Percentiles rank a stretch among this genome's conserved stretches.
These are phyloP conservation scores for Thelonectria blattea DNA, from an alignment of 2,329 filamentous ascomycete genomes.

Conservation along the genomic window DNA sequence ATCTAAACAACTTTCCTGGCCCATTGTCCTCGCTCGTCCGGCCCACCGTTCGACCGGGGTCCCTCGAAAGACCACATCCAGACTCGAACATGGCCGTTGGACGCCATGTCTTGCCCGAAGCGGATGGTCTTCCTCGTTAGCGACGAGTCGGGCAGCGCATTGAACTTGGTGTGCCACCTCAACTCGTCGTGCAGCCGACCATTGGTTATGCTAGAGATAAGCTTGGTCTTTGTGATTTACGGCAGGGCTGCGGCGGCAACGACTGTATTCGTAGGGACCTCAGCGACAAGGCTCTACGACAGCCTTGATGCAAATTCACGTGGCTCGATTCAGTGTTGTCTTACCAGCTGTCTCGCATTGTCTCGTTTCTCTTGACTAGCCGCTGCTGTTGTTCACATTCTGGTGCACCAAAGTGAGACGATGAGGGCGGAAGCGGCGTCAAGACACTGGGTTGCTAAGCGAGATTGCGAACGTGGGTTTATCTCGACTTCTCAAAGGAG, in stretches of 20 bases:
- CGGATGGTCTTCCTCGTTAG: not conserved
- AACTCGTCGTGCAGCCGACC: not conserved
- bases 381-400: not conserved
- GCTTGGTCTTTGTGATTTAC: no score
- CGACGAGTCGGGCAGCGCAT: not conserved
- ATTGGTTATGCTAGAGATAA: not conserved
- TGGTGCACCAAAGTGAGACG: slow-evolving; percentile 3
- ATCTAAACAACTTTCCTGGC: not conserved
- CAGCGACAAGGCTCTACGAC: not conserved
- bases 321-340: not conserved
- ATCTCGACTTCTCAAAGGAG: not conserved
- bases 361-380: slow-evolving; percentile 10
- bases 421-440: slow-evolving; percentile 18
- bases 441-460: slow-evolving; percentile 16
- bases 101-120: not conserved
- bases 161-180: not conserved
- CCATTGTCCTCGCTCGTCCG: not conserved
- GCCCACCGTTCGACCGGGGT: slow-evolving; percentile 5
- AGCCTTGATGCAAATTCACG: not conserved
- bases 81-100: not conserved
- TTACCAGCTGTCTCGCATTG: not conserved
- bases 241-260: not conserved
- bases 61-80: not conserved
- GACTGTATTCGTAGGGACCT: not conserved
- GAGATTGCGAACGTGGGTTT: slow-evolving; percentile 18